phyloP scores from a whole-genome alignment of 192 early-diverging fungal genomes.

The Backusella liffmaniae region DNA sequence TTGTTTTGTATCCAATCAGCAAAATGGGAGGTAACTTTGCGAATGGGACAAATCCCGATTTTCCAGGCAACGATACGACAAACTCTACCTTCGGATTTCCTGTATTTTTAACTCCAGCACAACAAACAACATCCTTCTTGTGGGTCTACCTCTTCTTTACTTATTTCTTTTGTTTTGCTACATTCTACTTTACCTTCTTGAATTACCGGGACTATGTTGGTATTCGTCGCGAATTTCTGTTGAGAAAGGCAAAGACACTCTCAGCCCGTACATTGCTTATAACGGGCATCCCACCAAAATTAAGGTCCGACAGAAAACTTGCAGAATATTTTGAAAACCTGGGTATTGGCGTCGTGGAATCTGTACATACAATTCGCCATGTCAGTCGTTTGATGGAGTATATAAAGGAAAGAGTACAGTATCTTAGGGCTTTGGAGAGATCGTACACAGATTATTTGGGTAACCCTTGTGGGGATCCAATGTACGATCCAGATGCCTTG shows the following conservation, averaged over 20 bases:
- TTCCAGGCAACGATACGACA: not conserved
- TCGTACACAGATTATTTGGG: slow-evolving; percentile 60
- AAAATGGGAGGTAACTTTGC: slow-evolving; percentile 31
- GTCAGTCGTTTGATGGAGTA: slow-evolving; percentile 54
- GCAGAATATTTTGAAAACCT: slow-evolving; percentile 66
- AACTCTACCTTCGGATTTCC: not conserved
- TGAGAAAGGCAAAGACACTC: slow-evolving; percentile 39
- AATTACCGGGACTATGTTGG: slow-evolving; percentile 52
- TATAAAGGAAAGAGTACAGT: slow-evolving; percentile 53
- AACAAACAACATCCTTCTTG: slow-evolving; percentile 16
- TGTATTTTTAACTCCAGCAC: not conserved
- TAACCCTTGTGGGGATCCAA: slow-evolving; percentile 64
- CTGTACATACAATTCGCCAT: slow-evolving; percentile 59
- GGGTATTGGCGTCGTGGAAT: slow-evolving; percentile 62
- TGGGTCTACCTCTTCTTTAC: slow-evolving; percentile 48
- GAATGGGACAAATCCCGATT: slow-evolving; percentile 25
- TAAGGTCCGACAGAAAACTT: slow-evolving; percentile 52
- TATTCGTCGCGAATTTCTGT: slow-evolving; percentile 44
- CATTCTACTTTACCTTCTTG: slow-evolving; percentile 47
- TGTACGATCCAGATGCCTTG: slow-evolving; percentile 57
- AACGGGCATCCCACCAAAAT: slow-evolving; percentile 58
- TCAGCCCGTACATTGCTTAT: slow-evolving; percentile 69
- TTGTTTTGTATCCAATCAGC: slow-evolving; percentile 50
- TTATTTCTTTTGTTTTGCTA: slow-evolving; percentile 51
- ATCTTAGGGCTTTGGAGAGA: slow-evolving; percentile 54